Conservation (phyloP, 2,329 filamentous ascomycete genomes). For the Aureobasidium sp. region DNA sequence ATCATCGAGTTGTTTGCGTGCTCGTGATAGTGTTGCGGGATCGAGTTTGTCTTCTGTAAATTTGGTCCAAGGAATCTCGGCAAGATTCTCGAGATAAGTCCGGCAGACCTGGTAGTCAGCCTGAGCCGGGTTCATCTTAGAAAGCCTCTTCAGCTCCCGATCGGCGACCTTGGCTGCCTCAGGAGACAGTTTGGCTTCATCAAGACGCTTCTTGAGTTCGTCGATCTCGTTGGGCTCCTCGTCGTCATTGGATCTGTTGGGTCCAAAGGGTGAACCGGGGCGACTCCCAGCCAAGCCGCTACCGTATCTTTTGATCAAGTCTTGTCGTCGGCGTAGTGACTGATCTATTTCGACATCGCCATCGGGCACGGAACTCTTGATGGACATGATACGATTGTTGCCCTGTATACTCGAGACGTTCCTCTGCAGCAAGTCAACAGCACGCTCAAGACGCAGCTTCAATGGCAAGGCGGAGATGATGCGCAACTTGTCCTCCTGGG, state of each 20-base stretch:
- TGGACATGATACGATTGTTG: slow-evolving; percentile 75
- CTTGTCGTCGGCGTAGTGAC: slow-evolving; percentile 38
- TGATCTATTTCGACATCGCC: slow-evolving; percentile 25
- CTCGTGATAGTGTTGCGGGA: slow-evolving; percentile 66
- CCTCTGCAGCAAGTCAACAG: slow-evolving; percentile 74
- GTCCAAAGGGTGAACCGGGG: slow-evolving; percentile 26
- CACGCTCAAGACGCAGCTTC: slow-evolving; percentile 69
- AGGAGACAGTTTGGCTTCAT: slow-evolving; percentile 69
- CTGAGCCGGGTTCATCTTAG: slow-evolving; percentile 93
- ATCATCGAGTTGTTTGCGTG: slow-evolving; percentile 84
- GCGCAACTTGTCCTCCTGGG: slow-evolving; percentile 83
- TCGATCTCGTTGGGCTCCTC: slow-evolving; percentile 86
- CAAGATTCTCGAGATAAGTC: slow-evolving; percentile 87
- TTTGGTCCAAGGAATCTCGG: slow-evolving; percentile 88
- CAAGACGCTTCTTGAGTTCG: slow-evolving; percentile 80
- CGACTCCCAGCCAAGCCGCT: slow-evolving; percentile 27
- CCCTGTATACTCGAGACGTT: slow-evolving; percentile 80
- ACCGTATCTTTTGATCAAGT: slow-evolving; percentile 30
- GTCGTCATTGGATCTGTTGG: slow-evolving; percentile 52
- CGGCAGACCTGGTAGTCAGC: slow-evolving; percentile 92
- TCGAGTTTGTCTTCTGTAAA: slow-evolving; percentile 81
- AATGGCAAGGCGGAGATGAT: slow-evolving; percentile 76
- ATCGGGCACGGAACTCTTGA: slow-evolving; percentile 50
- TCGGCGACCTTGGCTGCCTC: slow-evolving; percentile 90
- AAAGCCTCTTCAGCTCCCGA: slow-evolving; percentile 76